Conservation (phyloP, 2,329 filamentous ascomycete species). For the Colletotrichum spaethianum region DNA sequence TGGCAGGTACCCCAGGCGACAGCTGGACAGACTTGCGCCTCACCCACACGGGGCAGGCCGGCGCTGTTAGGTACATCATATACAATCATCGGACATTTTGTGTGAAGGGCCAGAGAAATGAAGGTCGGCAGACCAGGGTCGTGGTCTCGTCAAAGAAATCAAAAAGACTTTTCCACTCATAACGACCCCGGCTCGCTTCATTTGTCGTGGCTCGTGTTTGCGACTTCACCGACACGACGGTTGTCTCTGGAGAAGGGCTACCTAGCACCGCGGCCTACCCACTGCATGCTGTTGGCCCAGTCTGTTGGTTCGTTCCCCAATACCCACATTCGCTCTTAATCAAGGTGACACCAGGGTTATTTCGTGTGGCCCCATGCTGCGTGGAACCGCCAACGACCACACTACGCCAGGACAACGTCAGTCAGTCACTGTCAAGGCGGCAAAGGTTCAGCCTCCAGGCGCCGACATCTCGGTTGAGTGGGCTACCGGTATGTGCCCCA, state of each 20-base stretch:
- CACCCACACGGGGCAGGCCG: not conserved
- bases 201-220: constrained; percentile 40
- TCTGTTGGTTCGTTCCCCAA: constrained; percentile 35
- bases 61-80: constrained; percentile 1
- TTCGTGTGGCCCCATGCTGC: constrained; percentile 34
- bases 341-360: constrained; percentile 39
- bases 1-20: constrained; percentile 9
- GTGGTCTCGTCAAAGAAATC: constrained; percentile 5
- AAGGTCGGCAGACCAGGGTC: constrained; percentile 20
- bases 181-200: constrained; percentile 32
- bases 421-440: constrained; percentile 22
- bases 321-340: constrained; percentile 36
- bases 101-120: constrained; percentile 12
- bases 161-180: constrained; percentile 28
- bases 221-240: constrained; percentile 36
- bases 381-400: constrained; percentile 23
- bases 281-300: constrained; percentile 27
- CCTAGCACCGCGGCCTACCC: constrained; percentile 27
- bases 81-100: constrained; percentile 7
- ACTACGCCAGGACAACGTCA: constrained; percentile 26
- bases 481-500: constrained; percentile 8
- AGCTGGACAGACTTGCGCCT: not conserved
- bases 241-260: constrained; percentile 35
- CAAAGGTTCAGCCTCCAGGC: constrained; percentile 4
- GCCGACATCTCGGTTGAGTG: constrained; percentile 24